These are phyloP conservation scores for Naegleria lovaniensis DNA, from an alignment of 208 protist genomes.

Conservation along the genomic window DNA sequence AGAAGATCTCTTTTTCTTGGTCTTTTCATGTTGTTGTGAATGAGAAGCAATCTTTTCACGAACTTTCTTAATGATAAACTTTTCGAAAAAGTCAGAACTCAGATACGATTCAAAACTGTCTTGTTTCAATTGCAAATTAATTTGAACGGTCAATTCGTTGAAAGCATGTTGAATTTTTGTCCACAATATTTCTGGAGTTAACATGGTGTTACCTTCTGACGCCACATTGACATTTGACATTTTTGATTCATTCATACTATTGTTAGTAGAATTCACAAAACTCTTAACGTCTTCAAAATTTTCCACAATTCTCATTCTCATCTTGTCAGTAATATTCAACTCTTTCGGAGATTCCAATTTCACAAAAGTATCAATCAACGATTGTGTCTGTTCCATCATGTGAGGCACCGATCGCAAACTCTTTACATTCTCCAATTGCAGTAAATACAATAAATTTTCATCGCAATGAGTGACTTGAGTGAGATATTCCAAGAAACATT, in stretches of 20 bases:
- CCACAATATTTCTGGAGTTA: not conserved
- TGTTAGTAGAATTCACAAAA: no score
- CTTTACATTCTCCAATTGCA: not conserved
- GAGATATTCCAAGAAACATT: not conserved
- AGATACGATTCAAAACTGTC: not conserved
- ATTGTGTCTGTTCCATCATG: not conserved
- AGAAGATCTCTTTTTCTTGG: not conserved
- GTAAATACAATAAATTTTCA: not conserved
- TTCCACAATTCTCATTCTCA: not conserved
- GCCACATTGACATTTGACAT: no score
- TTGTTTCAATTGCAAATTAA: conserved; percentile 7
- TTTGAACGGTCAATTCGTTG: not conserved
- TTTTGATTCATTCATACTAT: no score
- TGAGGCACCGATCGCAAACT: not conserved
- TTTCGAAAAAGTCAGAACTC: not conserved
- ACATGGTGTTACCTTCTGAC: no score
- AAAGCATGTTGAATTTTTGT: not conserved
- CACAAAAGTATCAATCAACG: not conserved
- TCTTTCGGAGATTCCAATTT: not conserved
- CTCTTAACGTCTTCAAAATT: not conserved
- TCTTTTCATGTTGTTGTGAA: not conserved
- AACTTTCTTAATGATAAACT: not conserved
- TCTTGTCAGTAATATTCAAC: not conserved
- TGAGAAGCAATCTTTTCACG: not conserved
- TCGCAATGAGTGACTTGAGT: not conserved